A percentile compares a stretch with the other conserved stretches of the same genome.
Evolutionary conservation across 257 asterid genomes (phyloP).

Genomic region (Haberlea rhodopensis): DNA sequence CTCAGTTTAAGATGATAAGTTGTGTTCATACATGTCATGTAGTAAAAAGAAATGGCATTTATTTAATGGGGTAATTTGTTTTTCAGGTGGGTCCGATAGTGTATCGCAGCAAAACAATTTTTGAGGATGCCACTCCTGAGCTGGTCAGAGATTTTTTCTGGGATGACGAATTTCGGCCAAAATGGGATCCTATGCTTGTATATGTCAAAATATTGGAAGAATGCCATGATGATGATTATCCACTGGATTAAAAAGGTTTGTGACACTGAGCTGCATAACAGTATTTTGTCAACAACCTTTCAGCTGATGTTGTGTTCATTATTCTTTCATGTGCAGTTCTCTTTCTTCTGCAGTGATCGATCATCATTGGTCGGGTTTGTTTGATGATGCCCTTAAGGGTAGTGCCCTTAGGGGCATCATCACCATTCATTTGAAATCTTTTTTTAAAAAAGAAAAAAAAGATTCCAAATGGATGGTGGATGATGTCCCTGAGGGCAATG

Average conservation of each 20-base stretch:
- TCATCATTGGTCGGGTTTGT: no score
- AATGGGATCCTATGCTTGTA: conserved; percentile 56
- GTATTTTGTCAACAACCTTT: conserved; percentile 18
- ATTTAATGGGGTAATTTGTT: conserved; percentile 8
- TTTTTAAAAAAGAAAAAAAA: no score
- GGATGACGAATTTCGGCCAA: conserved; percentile 60
- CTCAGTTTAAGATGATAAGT: background rate
- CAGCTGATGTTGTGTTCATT: conserved; percentile 16
- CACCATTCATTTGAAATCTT: no score
- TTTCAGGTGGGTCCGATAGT: conserved; percentile 67
- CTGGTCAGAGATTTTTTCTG: conserved; percentile 57
- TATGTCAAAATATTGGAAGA: conserved; percentile 45
- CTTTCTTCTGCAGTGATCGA: conserved; percentile 85
- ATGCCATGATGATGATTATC: conserved; percentile 46
- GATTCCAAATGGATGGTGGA: no score
- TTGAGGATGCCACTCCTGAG: conserved; percentile 66
- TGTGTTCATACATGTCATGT: no score
- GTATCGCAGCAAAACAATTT: conserved; percentile 72
- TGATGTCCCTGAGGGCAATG: no score
- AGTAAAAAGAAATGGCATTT: background rate
- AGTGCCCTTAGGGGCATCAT: no score
- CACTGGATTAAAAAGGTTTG: conserved; percentile 93
- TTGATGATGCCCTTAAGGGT: no score
- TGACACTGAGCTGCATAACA: conserved; percentile 12
- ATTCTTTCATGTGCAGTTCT: conserved; percentile 57